phyloP scores from a whole-genome alignment of 2,329 filamentous ascomycete genomes.

The Aureobasidium vineae region DNA sequence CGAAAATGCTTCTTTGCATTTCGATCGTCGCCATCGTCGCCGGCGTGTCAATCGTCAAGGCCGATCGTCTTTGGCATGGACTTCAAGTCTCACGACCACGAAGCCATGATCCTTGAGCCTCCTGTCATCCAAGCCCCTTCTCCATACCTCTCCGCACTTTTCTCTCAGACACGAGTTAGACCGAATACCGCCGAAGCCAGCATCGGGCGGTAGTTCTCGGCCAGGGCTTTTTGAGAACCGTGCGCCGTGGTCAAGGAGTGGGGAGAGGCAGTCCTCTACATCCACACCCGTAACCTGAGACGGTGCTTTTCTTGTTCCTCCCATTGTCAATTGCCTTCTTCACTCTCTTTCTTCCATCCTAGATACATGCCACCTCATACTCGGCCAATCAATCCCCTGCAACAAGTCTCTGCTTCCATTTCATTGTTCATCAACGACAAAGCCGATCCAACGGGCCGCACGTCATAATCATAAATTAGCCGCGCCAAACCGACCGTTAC shows the following conservation, averaged over 20 bases:
- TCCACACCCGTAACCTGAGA: neutral
- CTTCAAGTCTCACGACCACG: neutral
- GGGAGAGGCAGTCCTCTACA: conserved; percentile 19
- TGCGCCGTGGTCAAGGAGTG: neutral
- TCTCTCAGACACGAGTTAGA: neutral
- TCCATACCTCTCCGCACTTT: conserved; percentile 20
- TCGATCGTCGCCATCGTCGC: conserved; percentile 1
- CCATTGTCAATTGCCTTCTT: neutral
- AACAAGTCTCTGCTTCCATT: neutral
- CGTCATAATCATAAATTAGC: conserved; percentile 20
- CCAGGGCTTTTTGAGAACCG: conserved; percentile 13
- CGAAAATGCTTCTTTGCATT: conserved; percentile 19
- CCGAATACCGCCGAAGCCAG: conserved; percentile 16
- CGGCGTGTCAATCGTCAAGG: neutral
- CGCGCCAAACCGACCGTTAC: conserved; percentile 6
- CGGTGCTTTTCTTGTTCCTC: neutral
- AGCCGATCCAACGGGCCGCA: conserved; percentile 9
- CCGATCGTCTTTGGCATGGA: neutral
- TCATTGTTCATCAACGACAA: conserved; percentile 7
- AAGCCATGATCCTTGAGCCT: neutral
- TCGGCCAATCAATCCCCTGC: neutral
- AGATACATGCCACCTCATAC: neutral
- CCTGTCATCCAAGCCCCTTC: conserved; percentile 16
- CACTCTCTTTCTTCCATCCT: neutral
- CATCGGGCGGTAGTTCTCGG: conserved; percentile 1